Evolutionary conservation across 2,329 filamentous ascomycete genomes (phyloP).

Genomic region (Fusarium sp.): DNA sequence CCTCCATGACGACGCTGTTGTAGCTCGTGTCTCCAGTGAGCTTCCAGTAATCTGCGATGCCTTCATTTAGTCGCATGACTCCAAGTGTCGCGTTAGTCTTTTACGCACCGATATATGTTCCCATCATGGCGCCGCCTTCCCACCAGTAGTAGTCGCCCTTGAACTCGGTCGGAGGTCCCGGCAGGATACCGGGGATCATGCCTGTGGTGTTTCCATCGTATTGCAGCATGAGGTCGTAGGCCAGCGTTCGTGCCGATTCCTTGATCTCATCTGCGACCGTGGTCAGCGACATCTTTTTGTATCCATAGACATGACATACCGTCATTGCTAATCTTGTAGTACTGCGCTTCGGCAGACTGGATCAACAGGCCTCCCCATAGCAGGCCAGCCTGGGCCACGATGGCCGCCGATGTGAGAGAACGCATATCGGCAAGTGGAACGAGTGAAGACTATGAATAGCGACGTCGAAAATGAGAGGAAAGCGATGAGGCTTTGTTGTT

Average conservation of each 20-base stretch:
- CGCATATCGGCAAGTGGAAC: constrained; percentile 12
- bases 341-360: constrained; percentile 43
- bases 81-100: rapidly evolving
- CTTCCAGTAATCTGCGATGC: constrained; percentile 72
- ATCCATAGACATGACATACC: constrained; percentile 39
- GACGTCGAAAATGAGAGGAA: not conserved
- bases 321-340: constrained; percentile 52
- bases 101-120: constrained; percentile 69
- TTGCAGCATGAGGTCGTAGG: constrained; percentile 66
- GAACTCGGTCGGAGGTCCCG: constrained; percentile 65
- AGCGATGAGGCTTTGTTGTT: not conserved
- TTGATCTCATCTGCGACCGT: constrained; percentile 61
- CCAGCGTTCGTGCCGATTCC: constrained; percentile 62
- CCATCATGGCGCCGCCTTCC: constrained; percentile 80
- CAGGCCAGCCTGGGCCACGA: constrained; percentile 30
- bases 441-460: not conserved
- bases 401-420: not conserved
- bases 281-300: not conserved
- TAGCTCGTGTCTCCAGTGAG: constrained; percentile 76
- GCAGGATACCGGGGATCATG: constrained; percentile 70
- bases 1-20: constrained; percentile 71
- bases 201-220: constrained; percentile 68
- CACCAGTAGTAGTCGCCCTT: constrained; percentile 80
- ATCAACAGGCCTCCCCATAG: constrained; percentile 35
- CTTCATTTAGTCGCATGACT: not conserved